phyloP scores from a whole-genome alignment of 306 rosid species.

The Medicago arabica region DNA sequence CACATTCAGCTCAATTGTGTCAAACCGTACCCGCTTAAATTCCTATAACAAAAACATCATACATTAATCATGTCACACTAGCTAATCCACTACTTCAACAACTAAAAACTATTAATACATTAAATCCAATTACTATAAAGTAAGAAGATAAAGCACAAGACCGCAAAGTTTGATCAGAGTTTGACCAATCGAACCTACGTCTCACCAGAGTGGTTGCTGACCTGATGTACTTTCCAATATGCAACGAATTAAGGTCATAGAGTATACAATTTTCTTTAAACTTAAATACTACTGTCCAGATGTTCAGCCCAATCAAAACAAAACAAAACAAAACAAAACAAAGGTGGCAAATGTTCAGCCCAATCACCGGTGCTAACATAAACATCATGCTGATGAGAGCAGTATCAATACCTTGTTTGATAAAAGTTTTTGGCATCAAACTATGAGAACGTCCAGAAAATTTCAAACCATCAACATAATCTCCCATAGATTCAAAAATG shows the following conservation, averaged over 20 bases:
- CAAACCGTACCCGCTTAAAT: constrained; percentile 86
- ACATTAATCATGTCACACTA: neutral
- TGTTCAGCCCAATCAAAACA: too few relatives aligned
- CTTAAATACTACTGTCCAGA: too few relatives aligned
- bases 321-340: neutral
- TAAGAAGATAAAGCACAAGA: neutral
- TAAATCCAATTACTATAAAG: too few relatives aligned
- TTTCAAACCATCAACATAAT: constrained; percentile 85
- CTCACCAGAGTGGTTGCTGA: too few relatives aligned
- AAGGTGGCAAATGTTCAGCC: constrained; percentile 65
- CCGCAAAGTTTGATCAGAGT: neutral
- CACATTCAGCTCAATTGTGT: constrained; percentile 77
- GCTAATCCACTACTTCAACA: neutral
- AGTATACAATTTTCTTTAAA: too few relatives aligned
- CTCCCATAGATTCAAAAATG: constrained; percentile 79
- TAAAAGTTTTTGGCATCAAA: constrained; percentile 67
- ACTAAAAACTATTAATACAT: neutral
- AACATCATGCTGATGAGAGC: constrained; percentile 80
- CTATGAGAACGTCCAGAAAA: constrained; percentile 87
- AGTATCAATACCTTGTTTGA: constrained; percentile 74
- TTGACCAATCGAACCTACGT: neutral
- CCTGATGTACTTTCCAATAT: too few relatives aligned
- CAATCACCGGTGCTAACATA: constrained; percentile 95
- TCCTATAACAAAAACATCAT: constrained; percentile 52
- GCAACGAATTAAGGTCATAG: too few relatives aligned